Conservation (phyloP, 495 filamentous ascomycete species). For the Penicillium cosmopolitanum region DNA sequence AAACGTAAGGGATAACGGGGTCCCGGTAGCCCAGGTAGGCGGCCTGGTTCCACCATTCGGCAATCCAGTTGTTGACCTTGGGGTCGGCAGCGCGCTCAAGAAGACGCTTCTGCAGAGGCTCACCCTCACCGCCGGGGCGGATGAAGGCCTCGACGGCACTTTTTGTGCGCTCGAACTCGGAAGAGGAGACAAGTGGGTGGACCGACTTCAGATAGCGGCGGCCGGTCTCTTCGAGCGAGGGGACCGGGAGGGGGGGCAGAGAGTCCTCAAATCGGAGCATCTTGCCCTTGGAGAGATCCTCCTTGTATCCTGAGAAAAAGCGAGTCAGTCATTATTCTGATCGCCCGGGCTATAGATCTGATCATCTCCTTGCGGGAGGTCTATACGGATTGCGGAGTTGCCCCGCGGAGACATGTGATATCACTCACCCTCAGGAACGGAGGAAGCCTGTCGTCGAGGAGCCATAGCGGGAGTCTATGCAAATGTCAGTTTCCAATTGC, state of each 20-base stretch:
- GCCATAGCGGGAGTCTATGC: slow-evolving; percentile 47
- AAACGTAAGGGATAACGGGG: slow-evolving; percentile 96
- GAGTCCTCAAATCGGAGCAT: slow-evolving; percentile 98
- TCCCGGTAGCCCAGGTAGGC: slow-evolving; percentile 94
- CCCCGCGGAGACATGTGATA: slow-evolving; percentile 28
- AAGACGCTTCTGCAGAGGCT: slow-evolving; percentile 86
- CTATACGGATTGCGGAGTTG: neutral
- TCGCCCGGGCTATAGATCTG: neutral
- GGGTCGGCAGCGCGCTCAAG: slow-evolving; percentile 81
- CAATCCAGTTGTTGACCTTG: slow-evolving; percentile 88
- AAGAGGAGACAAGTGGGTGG: slow-evolving; percentile 72
- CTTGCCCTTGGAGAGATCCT: slow-evolving; percentile 85
- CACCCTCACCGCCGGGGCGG: slow-evolving; percentile 77
- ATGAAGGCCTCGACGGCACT: slow-evolving; percentile 84
- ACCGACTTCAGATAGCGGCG: slow-evolving; percentile 92
- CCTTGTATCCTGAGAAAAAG: slow-evolving; percentile 72
- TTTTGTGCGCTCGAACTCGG: slow-evolving; percentile 75
- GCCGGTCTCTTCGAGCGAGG: slow-evolving; percentile 90
- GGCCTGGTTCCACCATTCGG: slow-evolving; percentile 95
- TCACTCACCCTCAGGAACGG: slow-evolving; percentile 52
- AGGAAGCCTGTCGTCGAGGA: slow-evolving; percentile 48
- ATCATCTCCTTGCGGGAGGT: neutral
- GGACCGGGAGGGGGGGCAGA: slow-evolving; percentile 87
- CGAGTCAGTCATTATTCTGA: slow-evolving; percentile 6
- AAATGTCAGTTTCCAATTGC: slow-evolving; percentile 14